Percentiles rank a stretch among this genome's conserved stretches.
These are phyloP conservation scores for Diplodia intermedia DNA, from an alignment of 2,329 filamentous ascomycete species.

Conservation along the genomic window DNA sequence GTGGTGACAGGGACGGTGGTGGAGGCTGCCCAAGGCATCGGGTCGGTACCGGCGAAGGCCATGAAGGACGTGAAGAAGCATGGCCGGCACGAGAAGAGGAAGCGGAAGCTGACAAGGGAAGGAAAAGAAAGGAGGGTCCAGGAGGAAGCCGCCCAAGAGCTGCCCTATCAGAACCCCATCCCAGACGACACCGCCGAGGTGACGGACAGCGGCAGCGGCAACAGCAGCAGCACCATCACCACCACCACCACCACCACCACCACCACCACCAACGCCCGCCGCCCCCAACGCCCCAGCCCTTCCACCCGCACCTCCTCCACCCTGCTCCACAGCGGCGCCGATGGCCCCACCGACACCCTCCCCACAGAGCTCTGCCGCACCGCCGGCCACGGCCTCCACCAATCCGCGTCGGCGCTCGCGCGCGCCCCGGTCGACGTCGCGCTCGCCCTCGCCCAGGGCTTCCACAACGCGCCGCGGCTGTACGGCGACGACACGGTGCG, in stretches of 20 bases:
- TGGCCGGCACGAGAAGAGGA: constrained; percentile 55
- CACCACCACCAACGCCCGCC: not conserved
- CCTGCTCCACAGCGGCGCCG: constrained; percentile 36
- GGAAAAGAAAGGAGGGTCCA: constrained; percentile 1
- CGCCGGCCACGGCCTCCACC: constrained; percentile 60
- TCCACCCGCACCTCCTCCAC: constrained; percentile 37
- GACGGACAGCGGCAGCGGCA: not conserved
- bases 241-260: not conserved
- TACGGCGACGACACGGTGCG: constrained; percentile 75
- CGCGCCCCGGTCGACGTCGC: constrained; percentile 67
- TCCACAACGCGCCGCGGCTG: constrained; percentile 73
- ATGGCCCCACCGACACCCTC: constrained; percentile 41
- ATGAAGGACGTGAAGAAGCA: constrained; percentile 62
- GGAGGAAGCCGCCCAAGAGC: not conserved
- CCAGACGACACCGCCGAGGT: not conserved
- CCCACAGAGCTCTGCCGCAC: constrained; percentile 54
- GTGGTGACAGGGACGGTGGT: constrained; percentile 66
- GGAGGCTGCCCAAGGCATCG: constrained; percentile 67
- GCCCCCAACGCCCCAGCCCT: constrained; percentile 33
- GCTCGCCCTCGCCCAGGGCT: constrained; percentile 69
- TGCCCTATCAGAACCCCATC: not conserved
- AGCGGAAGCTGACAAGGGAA: constrained; percentile 45
- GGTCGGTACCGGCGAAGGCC: constrained; percentile 67
- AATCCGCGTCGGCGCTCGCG: constrained; percentile 60
- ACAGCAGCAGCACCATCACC: not conserved